phyloP scores from a whole-genome alignment of 805 yeast species.

The Candida dajiaensis region DNA sequence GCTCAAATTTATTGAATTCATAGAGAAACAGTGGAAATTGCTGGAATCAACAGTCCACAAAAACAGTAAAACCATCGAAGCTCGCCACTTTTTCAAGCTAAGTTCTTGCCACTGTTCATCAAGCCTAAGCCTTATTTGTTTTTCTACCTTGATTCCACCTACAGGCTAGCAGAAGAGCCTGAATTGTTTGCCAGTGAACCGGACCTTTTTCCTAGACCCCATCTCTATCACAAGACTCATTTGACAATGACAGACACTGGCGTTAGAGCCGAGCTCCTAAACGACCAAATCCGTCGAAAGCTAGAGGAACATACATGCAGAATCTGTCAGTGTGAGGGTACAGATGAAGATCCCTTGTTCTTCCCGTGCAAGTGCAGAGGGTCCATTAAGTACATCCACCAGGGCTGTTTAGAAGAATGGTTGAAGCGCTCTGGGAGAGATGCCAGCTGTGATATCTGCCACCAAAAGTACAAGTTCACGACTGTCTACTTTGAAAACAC shows the following conservation, averaged over 20 bases:
- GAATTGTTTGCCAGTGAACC: neutral
- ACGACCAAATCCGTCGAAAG: neutral
- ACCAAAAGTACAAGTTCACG: conserved; percentile 61
- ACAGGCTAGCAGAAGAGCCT: neutral
- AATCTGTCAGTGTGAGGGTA: conserved; percentile 90
- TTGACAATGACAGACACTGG: neutral
- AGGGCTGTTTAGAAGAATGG: conserved; percentile 90
- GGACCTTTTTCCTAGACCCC: neutral
- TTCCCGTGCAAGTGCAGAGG: conserved; percentile 96
- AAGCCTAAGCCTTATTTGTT: neutral
- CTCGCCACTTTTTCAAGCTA: neutral
- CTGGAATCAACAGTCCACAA: no score
- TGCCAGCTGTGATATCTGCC: conserved; percentile 83
- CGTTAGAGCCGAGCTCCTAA: neutral
- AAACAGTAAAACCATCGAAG: no score
- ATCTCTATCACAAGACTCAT: neutral
- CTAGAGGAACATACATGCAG: conserved; percentile 60
- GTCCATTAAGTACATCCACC: conserved; percentile 87
- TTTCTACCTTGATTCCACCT: neutral
- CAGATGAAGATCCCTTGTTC: conserved; percentile 68
- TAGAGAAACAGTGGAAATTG: no score
- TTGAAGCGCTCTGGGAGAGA: conserved; percentile 49
- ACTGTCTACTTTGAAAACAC: conserved; percentile 60
- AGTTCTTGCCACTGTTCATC: neutral
- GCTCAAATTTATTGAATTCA: neutral